Evolutionary conservation across 1,139 yeast species (phyloP).

Genomic region (Geotrichum phurueaensis): DNA sequence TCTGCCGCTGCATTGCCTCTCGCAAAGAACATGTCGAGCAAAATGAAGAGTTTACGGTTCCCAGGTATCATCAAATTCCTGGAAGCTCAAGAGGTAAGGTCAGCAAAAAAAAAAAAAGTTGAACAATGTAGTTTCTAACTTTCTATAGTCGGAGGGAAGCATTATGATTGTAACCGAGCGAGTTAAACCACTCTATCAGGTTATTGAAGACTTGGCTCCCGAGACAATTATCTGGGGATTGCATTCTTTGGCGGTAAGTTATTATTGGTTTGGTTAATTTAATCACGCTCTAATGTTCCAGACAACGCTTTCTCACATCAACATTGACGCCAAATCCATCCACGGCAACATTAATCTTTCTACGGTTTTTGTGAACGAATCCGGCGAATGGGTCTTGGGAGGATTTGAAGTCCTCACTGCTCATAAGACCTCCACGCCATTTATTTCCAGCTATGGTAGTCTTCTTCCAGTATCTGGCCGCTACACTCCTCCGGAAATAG

Average conservation of each 20-base stretch:
- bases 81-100: constrained; percentile 53
- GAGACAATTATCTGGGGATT: constrained; percentile 55
- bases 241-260: constrained; percentile 30
- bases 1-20: constrained; percentile 39
- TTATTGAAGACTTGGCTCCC: constrained; percentile 21
- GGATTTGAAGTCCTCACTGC: constrained; percentile 69
- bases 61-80: constrained; percentile 71
- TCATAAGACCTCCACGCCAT: constrained; percentile 23
- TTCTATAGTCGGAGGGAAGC: constrained; percentile 27
- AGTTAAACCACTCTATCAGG: constrained; percentile 51
- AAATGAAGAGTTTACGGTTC: constrained; percentile 60
- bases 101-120: background rate
- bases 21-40: constrained; percentile 60
- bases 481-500: constrained; percentile 44
- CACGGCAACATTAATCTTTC: constrained; percentile 59
- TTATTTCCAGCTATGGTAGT: constrained; percentile 28
- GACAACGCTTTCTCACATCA: constrained; percentile 54
- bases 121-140: background rate
- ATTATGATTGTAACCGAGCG: constrained; percentile 74
- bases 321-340: constrained; percentile 50
- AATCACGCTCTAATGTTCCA: constrained; percentile 7
- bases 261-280: background rate
- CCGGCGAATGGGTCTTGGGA: constrained; percentile 81
- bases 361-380: constrained; percentile 56
- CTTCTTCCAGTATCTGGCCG: constrained; percentile 34